phyloP scores from a whole-genome alignment of 2,329 filamentous ascomycete species.

The Purpureocillium lavendulum region DNA sequence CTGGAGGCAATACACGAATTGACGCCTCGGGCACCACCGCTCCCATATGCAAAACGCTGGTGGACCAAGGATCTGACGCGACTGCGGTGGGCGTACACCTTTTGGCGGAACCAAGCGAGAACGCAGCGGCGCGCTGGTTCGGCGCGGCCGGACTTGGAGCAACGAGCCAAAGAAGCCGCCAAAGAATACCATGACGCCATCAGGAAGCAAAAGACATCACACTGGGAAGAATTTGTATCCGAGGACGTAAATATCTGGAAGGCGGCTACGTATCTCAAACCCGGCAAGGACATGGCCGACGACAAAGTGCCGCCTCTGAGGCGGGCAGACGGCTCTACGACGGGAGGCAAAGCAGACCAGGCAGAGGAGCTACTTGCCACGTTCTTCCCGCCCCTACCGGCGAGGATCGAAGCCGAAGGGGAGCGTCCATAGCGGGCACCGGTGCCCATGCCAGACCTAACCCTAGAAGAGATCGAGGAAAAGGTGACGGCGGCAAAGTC shows the following conservation, averaged over 20 bases:
- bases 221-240: slow-evolving; percentile 16
- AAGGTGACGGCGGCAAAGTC: slow-evolving; percentile 10
- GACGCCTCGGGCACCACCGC: slow-evolving; percentile 1
- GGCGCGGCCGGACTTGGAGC: too few species aligned
- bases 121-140: too few species aligned
- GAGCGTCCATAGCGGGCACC: slow-evolving; percentile 4
- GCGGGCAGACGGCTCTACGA: slow-evolving; percentile 8
- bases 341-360: slow-evolving; percentile 6
- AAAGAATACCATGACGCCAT: slow-evolving; percentile 4
- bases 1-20: neutral
- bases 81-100: too few species aligned
- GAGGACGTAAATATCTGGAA: slow-evolving; percentile 10
- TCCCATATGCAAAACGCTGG: slow-evolving; percentile 3
- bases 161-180: too few species aligned
- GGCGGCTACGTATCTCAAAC: slow-evolving; percentile 15
- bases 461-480: slow-evolving; percentile 10
- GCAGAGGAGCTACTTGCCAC: slow-evolving; percentile 6
- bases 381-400: too few species aligned
- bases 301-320: slow-evolving; percentile 13
- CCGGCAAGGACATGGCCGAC: slow-evolving; percentile 7
- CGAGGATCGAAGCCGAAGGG: slow-evolving; percentile 8
- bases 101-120: too few species aligned
- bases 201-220: slow-evolving; percentile 15
- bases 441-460: slow-evolving; percentile 7
- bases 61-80: too few species aligned